These are phyloP conservation scores for Fusarium abutilonis DNA, from an alignment of 2,329 filamentous ascomycete species.

Conservation along the genomic window DNA sequence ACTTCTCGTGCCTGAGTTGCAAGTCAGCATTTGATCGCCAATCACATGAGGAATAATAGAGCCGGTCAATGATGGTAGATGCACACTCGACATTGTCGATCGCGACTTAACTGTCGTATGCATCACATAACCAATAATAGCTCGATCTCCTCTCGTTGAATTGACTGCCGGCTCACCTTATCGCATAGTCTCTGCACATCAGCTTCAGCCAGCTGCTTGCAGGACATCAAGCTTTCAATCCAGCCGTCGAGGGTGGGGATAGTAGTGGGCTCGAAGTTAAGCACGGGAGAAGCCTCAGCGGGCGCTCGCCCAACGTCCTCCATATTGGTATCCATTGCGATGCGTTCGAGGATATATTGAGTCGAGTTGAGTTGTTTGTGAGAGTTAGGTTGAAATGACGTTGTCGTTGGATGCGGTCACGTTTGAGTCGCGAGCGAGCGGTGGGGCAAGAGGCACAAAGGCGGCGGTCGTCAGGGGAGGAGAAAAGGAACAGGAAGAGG, in stretches of 20 bases:
- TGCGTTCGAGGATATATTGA: slow-evolving; percentile 29
- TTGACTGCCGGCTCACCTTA: slow-evolving; percentile 70
- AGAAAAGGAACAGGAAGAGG: slow-evolving; percentile 27
- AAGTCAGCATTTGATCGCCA: slow-evolving; percentile 47
- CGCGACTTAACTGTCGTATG: slow-evolving; percentile 1
- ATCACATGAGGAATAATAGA: slow-evolving; percentile 48
- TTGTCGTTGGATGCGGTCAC: slow-evolving; percentile 47
- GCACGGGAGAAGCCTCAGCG: slow-evolving; percentile 77
- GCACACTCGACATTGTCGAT: neutral
- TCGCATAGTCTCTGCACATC: slow-evolving; percentile 98
- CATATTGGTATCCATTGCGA: slow-evolving; percentile 94
- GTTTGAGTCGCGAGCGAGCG: slow-evolving; percentile 46
- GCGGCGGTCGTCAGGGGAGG: slow-evolving; percentile 40
- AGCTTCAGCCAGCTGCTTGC: slow-evolving; percentile 95
- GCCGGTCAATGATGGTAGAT: slow-evolving; percentile 5
- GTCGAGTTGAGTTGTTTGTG: slow-evolving; percentile 27
- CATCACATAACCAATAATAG: neutral
- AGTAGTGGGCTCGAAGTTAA: slow-evolving; percentile 78
- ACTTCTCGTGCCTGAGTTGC: slow-evolving; percentile 84
- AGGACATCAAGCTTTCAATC: slow-evolving; percentile 98
- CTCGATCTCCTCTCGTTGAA: neutral
- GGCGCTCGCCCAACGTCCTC: slow-evolving; percentile 93
- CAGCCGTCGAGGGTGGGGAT: slow-evolving; percentile 95
- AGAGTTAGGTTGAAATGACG: slow-evolving; percentile 42
- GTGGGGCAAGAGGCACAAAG: slow-evolving; percentile 47